Evolutionary conservation across 331 rosid genomes (phyloP).

Genomic region (Rosa hybrid): DNA sequence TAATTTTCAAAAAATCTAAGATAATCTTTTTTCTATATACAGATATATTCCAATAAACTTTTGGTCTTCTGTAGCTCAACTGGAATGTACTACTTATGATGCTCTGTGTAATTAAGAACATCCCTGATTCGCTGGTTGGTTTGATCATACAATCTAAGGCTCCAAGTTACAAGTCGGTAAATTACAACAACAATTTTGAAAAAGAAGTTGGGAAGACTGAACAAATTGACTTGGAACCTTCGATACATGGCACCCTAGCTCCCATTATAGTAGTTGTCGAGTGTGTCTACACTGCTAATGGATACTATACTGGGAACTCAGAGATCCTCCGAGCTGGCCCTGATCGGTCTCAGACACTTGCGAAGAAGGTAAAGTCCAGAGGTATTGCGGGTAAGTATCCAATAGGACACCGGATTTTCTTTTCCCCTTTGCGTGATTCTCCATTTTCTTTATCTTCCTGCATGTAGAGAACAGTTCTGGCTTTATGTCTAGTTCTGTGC

Average conservation of each 20-base stretch:
- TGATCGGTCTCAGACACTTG: neutral
- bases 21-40: no score
- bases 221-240: neutral
- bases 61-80: neutral
- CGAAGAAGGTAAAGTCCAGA: neutral
- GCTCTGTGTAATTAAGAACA: no score
- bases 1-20: no score
- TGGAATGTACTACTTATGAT: neutral
- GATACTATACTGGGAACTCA: neutral
- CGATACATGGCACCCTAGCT: neutral
- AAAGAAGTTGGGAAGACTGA: neutral
- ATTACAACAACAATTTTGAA: neutral
- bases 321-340: neutral
- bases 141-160: neutral
- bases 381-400: neutral
- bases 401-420: no score
- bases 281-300: neutral
- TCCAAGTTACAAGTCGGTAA: neutral
- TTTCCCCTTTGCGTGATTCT: neutral
- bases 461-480: neutral
- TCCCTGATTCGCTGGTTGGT: no score
- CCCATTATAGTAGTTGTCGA: neutral
- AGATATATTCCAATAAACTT: neutral
- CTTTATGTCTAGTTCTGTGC: neutral
- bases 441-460: neutral